These are phyloP conservation scores for Fusarium keratoplasticum DNA, from an alignment of 2,329 filamentous ascomycete species.

Conservation along the genomic window DNA sequence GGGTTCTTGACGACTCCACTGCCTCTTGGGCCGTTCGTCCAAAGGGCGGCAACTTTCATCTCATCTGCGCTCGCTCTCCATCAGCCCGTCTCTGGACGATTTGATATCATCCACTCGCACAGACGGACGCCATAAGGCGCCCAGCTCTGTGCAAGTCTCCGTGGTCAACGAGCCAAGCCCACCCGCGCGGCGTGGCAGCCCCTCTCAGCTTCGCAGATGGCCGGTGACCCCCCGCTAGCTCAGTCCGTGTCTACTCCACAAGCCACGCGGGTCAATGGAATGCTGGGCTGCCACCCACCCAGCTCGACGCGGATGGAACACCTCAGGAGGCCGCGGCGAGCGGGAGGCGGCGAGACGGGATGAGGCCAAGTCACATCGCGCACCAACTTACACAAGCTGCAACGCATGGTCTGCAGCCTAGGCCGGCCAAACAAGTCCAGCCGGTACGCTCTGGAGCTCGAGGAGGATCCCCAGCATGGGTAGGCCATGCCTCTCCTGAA, in stretches of 20 bases:
- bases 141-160: conserved; percentile 21
- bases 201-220: conserved; percentile 28
- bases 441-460: neutral
- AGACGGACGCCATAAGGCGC: conserved; percentile 30
- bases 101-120: conserved; percentile 34
- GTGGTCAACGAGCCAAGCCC: conserved; percentile 26
- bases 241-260: conserved; percentile 41
- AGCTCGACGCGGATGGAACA: conserved; percentile 20
- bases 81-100: conserved; percentile 21
- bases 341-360: conserved; percentile 18
- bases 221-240: conserved; percentile 28
- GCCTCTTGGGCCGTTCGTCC: conserved; percentile 3
- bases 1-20: conserved; percentile 25
- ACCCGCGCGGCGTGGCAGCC: conserved; percentile 23
- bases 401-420: conserved; percentile 25
- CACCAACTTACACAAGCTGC: neutral
- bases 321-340: conserved; percentile 21
- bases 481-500: neutral
- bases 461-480: neutral
- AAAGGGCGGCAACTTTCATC: conserved; percentile 13
- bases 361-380: conserved; percentile 22
- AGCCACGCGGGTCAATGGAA: conserved; percentile 46
- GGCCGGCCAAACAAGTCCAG: conserved; percentile 22
- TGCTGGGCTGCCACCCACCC: conserved; percentile 27
- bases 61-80: conserved; percentile 16